Percentiles rank a stretch among this genome's conserved stretches.
Conservation (phyloP, 345 rosid genomes). For the Geranium brycei region DNA sequence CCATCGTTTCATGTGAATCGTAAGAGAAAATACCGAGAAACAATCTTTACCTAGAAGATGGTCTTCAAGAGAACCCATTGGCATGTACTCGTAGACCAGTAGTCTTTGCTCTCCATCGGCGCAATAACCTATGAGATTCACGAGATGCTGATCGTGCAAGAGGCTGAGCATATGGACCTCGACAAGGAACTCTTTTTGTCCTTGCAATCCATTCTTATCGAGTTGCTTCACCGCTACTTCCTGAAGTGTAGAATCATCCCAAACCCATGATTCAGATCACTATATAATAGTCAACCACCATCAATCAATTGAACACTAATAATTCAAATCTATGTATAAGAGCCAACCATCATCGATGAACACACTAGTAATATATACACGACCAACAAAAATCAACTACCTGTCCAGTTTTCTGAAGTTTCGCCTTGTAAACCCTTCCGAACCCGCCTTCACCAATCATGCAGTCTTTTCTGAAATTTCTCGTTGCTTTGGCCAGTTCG, state of each 20-base stretch:
- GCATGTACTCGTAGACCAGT: conserved; percentile 58
- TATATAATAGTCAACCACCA: too few species aligned
- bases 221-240: conserved; percentile 59
- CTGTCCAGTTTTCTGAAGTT: conserved; percentile 50
- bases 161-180: conserved; percentile 57
- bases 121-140: conserved; percentile 56
- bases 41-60: conserved; percentile 58
- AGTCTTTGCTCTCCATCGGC: conserved; percentile 72
- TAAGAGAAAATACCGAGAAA: conserved; percentile 30
- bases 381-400: conserved; percentile 14
- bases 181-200: conserved; percentile 52
- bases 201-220: conserved; percentile 55
- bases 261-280: too few species aligned
- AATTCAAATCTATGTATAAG: too few species aligned
- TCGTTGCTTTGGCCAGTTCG: conserved; percentile 75
- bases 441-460: conserved; percentile 91
- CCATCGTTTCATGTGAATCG: too few species aligned
- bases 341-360: too few species aligned
- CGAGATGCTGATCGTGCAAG: conserved; percentile 47
- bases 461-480: conserved; percentile 81
- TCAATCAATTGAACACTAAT: too few species aligned
- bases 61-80: conserved; percentile 45
- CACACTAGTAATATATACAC: too few species aligned
- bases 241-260: conserved; percentile 13
- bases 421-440: conserved; percentile 84